Percentiles rank a stretch among this genome's conserved stretches.
Conservation (phyloP, 1,284 basidiomycete genomes). For the Papiliotrema nemorosa region DNA sequence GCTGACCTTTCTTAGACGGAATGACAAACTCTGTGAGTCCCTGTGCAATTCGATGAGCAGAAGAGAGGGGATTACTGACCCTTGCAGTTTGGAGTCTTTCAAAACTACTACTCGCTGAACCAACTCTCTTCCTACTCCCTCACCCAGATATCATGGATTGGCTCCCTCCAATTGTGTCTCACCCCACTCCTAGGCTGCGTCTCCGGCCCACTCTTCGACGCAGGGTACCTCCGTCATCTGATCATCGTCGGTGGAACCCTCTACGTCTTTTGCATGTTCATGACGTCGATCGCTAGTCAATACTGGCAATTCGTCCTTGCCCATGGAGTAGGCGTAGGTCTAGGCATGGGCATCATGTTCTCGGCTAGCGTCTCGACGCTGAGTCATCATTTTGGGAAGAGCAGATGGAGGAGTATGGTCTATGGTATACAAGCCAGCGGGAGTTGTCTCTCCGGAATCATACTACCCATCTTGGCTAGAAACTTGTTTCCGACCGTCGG, state of each 20-base stretch:
- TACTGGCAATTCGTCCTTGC: constrained; percentile 55
- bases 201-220: constrained; percentile 60
- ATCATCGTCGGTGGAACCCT: constrained; percentile 52
- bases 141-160: constrained; percentile 61
- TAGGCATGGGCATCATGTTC: constrained; percentile 53
- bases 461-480: constrained; percentile 54
- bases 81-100: constrained; percentile 33
- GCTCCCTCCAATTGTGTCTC: constrained; percentile 61
- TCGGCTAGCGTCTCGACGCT: constrained; percentile 54
- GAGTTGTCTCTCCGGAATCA: constrained; percentile 47
- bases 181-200: constrained; percentile 52
- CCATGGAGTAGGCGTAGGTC: constrained; percentile 26
- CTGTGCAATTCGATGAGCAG: not conserved
- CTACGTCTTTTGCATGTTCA: constrained; percentile 56
- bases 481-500: constrained; percentile 54
- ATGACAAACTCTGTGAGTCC: constrained; percentile 31
- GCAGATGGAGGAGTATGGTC: constrained; percentile 39
- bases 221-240: constrained; percentile 57
- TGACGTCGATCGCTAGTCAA: constrained; percentile 56
- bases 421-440: constrained; percentile 40
- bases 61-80: too few species aligned
- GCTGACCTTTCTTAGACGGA: constrained; percentile 20
- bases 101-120: constrained; percentile 26
- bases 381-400: constrained; percentile 54
- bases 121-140: constrained; percentile 12